These are phyloP conservation scores for Tylopilus sp. DNA, from an alignment of 768 basidiomycete genomes.

Conservation along the genomic window DNA sequence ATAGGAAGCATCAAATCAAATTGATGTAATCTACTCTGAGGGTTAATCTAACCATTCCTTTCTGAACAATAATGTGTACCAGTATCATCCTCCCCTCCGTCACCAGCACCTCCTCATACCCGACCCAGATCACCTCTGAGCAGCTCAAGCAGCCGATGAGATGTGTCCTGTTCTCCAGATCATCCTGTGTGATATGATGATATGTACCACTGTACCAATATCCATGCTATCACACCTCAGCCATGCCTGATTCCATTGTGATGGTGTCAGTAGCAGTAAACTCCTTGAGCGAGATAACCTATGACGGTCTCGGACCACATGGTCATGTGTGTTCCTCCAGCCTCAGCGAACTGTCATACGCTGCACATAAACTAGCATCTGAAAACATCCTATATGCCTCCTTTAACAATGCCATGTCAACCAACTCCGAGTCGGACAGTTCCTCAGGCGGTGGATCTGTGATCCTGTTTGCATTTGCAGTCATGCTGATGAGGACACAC, in stretches of 20 bases:
- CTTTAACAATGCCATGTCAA: slow-evolving; percentile 57
- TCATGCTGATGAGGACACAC: slow-evolving; percentile 2
- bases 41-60: neutral
- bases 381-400: slow-evolving; percentile 66
- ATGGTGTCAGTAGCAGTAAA: slow-evolving; percentile 33
- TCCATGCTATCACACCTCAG: slow-evolving; percentile 46
- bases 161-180: slow-evolving; percentile 71
- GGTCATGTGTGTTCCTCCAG: slow-evolving; percentile 3
- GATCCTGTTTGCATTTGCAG: slow-evolving; percentile 24
- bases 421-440: too few species aligned
- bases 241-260: slow-evolving; percentile 31
- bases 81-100: neutral
- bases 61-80: neutral
- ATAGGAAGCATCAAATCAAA: neutral
- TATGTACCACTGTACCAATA: slow-evolving; percentile 81
- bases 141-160: slow-evolving; percentile 70
- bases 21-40: neutral
- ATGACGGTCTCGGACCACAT: slow-evolving; percentile 61
- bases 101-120: slow-evolving; percentile 56
- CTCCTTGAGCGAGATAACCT: slow-evolving; percentile 75
- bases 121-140: slow-evolving; percentile 84
- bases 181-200: slow-evolving; percentile 46
- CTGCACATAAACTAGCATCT: slow-evolving; percentile 42
- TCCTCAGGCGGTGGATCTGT: slow-evolving; percentile 1
- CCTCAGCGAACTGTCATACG: slow-evolving; percentile 43